Conservation (phyloP, 176 grass and related monocot species). For the Microstegium vimineum region DNA sequence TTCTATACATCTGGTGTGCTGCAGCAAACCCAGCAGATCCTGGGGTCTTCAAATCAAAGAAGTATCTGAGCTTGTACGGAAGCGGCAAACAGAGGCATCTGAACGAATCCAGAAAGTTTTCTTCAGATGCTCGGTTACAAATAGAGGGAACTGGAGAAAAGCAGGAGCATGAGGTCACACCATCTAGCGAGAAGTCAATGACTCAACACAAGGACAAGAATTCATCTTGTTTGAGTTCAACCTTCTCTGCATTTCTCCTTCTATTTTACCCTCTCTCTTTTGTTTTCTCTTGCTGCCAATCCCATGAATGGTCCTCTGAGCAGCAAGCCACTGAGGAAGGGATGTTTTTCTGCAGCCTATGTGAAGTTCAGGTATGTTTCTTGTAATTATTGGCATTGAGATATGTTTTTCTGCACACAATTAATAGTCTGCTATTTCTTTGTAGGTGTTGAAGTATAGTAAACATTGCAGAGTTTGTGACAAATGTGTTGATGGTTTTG, state of each 20-base stretch:
- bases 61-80: slow-evolving; percentile 67
- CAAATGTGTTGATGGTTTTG: slow-evolving; percentile 98
- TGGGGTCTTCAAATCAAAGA: slow-evolving; percentile 95
- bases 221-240: slow-evolving; percentile 46
- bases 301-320: slow-evolving; percentile 70
- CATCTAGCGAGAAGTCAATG: slow-evolving; percentile 31
- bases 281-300: slow-evolving; percentile 64
- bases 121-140: slow-evolving; percentile 34
- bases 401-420: neutral
- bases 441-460: slow-evolving; percentile 93
- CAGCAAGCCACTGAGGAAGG: slow-evolving; percentile 82
- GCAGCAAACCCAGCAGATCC: slow-evolving; percentile 83
- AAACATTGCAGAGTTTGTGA: slow-evolving; percentile 99
- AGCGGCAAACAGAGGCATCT: slow-evolving; percentile 31
- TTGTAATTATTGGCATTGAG: slow-evolving; percentile 1
- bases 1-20: slow-evolving; percentile 93
- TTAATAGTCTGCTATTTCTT: neutral
- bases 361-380: slow-evolving; percentile 83
- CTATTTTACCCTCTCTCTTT: slow-evolving; percentile 63
- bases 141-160: slow-evolving; percentile 40
- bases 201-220: slow-evolving; percentile 49
- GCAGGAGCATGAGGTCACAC: slow-evolving; percentile 7
- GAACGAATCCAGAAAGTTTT: slow-evolving; percentile 28
- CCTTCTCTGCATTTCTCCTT: slow-evolving; percentile 42
- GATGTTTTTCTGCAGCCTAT: slow-evolving; percentile 96